Conservation (phyloP, 352 stramenopile species). For the Phytophthora tubulina region DNA sequence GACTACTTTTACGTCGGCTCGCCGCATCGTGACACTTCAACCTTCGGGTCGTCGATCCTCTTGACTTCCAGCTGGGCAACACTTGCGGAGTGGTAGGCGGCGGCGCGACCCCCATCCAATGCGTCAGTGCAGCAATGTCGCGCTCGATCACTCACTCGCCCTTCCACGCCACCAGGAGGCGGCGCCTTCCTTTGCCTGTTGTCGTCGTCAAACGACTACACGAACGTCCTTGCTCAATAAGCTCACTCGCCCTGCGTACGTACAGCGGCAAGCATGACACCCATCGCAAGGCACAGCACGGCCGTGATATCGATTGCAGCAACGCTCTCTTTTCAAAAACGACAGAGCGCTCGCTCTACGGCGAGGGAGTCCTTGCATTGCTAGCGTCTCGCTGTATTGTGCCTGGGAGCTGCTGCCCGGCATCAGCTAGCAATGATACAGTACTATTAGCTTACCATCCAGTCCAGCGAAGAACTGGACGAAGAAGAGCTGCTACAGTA, state of each 20-base stretch:
- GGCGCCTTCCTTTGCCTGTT: not conserved
- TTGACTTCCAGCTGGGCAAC: slow-evolving; percentile 26
- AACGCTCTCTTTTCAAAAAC: slow-evolving; percentile 20
- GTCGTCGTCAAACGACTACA: not conserved
- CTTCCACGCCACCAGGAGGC: not conserved
- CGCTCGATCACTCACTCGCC: slow-evolving; percentile 14
- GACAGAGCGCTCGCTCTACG: slow-evolving; percentile 1
- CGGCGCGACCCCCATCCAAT: not conserved
- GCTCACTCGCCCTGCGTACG: not conserved
- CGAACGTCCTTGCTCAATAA: not conserved
- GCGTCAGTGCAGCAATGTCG: slow-evolving; percentile 7
- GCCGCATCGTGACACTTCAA: slow-evolving; percentile 32
- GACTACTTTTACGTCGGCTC: slow-evolving; percentile 14
- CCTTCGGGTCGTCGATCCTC: not conserved
- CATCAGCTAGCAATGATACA: no score
- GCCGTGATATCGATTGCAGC: not conserved
- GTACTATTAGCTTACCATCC: no score
- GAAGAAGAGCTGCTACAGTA: no score
- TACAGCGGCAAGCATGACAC: not conserved
- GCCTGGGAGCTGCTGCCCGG: no score
- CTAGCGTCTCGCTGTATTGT: no score
- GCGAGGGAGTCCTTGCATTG: no score
- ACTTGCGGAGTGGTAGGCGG: not conserved
- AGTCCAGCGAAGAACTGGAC: no score
- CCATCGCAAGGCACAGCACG: slow-evolving; percentile 5